phyloP scores from a whole-genome alignment of 2,329 filamentous ascomycete species.

The Podosphaera fusca region DNA sequence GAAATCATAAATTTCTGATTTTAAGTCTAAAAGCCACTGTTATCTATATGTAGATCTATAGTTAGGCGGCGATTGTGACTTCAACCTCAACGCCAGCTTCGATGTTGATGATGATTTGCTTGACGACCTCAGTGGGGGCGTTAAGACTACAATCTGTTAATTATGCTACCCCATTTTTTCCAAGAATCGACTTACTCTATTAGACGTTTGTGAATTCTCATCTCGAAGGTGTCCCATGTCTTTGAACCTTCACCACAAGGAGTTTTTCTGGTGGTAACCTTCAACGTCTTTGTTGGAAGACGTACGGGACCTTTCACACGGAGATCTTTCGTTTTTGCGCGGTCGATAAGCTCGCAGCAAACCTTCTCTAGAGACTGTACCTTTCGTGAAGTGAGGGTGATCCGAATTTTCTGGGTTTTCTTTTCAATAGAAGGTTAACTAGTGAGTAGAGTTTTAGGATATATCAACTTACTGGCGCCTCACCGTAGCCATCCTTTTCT shows the following conservation, averaged over 20 bases:
- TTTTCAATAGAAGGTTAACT: constrained; percentile 12
- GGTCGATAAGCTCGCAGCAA: constrained; percentile 93
- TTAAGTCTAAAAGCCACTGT: too few relatives aligned
- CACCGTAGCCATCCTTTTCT: constrained; percentile 70
- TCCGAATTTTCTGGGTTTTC: constrained; percentile 96
- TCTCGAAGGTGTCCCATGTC: constrained; percentile 98
- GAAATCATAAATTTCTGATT: too few relatives aligned
- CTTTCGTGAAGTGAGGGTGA: constrained; percentile 90
- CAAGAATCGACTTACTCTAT: constrained; percentile 43
- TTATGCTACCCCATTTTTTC: constrained; percentile 2
- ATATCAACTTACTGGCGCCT: constrained; percentile 45
- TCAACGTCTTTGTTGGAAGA: constrained; percentile 88
- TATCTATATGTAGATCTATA: too few relatives aligned
- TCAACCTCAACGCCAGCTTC: constrained; percentile 84
- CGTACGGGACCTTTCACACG: constrained; percentile 96
- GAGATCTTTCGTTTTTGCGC: constrained; percentile 94
- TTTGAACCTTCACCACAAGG: constrained; percentile 99
- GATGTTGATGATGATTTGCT: constrained; percentile 93
- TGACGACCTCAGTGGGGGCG: constrained; percentile 92
- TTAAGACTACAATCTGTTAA: constrained; percentile 37
- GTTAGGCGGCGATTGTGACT: constrained; percentile 65
- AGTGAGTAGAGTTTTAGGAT: too few relatives aligned
- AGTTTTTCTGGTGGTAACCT: constrained; percentile 66
- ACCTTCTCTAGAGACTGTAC: constrained; percentile 94
- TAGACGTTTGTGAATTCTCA: constrained; percentile 97